These are phyloP conservation scores for Cordyceps cicadae DNA, from an alignment of 2,329 filamentous ascomycete genomes.

Conservation along the genomic window DNA sequence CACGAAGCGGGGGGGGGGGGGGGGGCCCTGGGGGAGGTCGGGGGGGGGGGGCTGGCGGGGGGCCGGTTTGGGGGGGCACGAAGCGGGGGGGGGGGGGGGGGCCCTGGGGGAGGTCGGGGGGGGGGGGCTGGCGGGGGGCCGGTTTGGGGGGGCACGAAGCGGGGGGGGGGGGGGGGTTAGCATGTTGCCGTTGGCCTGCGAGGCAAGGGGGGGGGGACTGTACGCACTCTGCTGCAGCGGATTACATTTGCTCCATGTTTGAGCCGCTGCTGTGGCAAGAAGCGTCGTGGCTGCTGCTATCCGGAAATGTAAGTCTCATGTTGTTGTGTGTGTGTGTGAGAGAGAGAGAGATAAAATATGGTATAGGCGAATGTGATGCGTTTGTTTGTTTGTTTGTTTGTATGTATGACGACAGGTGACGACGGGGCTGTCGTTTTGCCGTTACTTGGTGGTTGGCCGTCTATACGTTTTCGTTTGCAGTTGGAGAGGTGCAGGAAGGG, in stretches of 20 bases:
- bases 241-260: constrained; percentile 14
- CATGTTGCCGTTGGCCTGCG: background rate
- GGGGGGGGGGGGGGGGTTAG: constrained; percentile 17
- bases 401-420: no score
- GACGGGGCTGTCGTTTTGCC: background rate
- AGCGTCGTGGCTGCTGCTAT: constrained; percentile 6
- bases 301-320: constrained; percentile 10
- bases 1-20: constrained; percentile 34
- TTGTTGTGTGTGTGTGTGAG: background rate
- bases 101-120: no score
- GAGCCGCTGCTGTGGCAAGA: background rate
- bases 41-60: no score
- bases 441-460: background rate
- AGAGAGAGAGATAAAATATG: background rate
- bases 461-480: background rate
- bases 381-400: background rate
- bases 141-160: no score
- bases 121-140: no score
- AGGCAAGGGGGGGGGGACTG: background rate
- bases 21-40: no score
- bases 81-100: constrained; percentile 29
- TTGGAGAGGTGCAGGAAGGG: background rate
- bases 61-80: no score
- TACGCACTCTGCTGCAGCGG: constrained; percentile 8
- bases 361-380: background rate